Evolutionary conservation across 2,329 filamentous ascomycete species (phyloP).

Genomic region (Lachnellula subtilissima): DNA sequence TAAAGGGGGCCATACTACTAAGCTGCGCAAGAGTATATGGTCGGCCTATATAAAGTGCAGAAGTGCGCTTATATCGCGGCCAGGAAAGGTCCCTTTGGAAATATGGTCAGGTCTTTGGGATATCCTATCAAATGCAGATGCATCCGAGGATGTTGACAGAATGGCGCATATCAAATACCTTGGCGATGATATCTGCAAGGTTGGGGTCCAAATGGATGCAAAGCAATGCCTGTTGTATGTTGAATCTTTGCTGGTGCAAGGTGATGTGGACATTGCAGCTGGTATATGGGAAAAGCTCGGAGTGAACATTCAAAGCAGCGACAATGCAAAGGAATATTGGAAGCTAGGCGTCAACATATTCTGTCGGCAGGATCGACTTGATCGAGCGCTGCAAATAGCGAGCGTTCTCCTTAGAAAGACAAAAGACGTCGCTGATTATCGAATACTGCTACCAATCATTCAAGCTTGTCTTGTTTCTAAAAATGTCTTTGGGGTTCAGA

Average conservation of each 20-base stretch:
- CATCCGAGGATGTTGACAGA: slow-evolving; percentile 47
- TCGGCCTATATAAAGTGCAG: slow-evolving; percentile 47
- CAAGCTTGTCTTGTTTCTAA: slow-evolving; percentile 51
- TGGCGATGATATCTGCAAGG: slow-evolving; percentile 59
- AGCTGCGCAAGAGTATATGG: slow-evolving; percentile 36
- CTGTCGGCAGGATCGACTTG: slow-evolving; percentile 51
- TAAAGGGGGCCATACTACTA: slow-evolving; percentile 11
- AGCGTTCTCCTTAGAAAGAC: slow-evolving; percentile 45
- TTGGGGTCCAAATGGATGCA: slow-evolving; percentile 49
- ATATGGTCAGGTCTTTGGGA: slow-evolving; percentile 66
- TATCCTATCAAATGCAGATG: slow-evolving; percentile 44
- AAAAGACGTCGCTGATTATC: slow-evolving; percentile 43
- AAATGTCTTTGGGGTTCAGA: slow-evolving; percentile 43
- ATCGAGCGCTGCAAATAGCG: slow-evolving; percentile 53
- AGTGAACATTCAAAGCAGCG: slow-evolving; percentile 34
- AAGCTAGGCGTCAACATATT: slow-evolving; percentile 63
- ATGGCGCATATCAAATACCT: slow-evolving; percentile 58
- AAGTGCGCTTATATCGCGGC: slow-evolving; percentile 39
- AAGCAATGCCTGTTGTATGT: slow-evolving; percentile 62
- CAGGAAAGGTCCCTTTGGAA: slow-evolving; percentile 52
- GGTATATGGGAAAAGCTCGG: slow-evolving; percentile 31
- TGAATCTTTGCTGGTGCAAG: slow-evolving; percentile 61
- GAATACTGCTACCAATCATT: slow-evolving; percentile 65
- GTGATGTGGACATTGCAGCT: slow-evolving; percentile 42
- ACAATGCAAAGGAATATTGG: slow-evolving; percentile 45